phyloP scores from a whole-genome alignment of 495 filamentous ascomycete genomes.

The Neurospora hispaniola region DNA sequence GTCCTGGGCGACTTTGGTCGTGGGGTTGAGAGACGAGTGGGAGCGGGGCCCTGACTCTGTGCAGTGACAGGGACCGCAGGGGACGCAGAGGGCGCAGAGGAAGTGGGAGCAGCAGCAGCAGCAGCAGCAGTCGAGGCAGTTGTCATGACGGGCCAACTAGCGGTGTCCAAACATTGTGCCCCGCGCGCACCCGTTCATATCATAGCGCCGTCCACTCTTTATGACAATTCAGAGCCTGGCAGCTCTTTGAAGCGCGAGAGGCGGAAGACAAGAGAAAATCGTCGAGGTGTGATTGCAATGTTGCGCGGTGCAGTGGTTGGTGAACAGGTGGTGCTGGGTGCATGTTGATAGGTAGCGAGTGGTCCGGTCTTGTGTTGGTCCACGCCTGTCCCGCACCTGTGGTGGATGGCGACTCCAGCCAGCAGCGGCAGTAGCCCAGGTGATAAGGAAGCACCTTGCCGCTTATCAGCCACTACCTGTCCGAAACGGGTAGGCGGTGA shows the following conservation, averaged over 20 bases:
- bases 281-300: neutral
- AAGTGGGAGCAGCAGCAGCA: neutral
- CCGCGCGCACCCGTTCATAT: neutral
- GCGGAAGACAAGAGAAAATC: neutral
- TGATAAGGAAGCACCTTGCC: neutral
- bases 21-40: conserved; percentile 18
- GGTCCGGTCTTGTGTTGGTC: neutral
- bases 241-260: neutral
- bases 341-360: neutral
- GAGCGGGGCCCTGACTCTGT: conserved; percentile 7
- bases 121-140: neutral
- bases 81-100: neutral
- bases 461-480: neutral
- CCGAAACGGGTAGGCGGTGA: conserved; percentile 2
- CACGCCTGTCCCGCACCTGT: neutral
- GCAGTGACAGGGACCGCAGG: conserved; percentile 11
- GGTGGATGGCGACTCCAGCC: neutral
- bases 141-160: neutral
- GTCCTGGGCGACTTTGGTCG: conserved; percentile 15
- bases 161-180: neutral
- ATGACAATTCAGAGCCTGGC: neutral
- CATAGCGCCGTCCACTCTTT: neutral
- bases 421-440: neutral
- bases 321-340: neutral
- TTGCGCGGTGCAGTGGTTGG: neutral